Evolutionary conservation across 2,329 filamentous ascomycete genomes (phyloP).

Genomic region (Claviceps sp.): DNA sequence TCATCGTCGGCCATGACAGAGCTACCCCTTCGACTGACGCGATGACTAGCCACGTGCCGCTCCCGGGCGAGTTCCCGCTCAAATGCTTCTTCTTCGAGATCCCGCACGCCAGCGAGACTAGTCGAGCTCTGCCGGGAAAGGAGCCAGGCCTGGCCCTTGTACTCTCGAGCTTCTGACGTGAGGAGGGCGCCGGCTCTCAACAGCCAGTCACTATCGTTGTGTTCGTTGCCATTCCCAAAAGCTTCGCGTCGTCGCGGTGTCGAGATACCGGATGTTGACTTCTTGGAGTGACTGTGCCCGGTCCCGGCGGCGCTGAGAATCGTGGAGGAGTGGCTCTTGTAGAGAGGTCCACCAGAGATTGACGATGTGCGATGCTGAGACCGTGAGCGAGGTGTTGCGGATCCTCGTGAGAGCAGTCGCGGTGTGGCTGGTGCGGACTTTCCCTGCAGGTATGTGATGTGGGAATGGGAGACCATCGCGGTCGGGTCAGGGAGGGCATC

Average conservation of each 20-base stretch:
- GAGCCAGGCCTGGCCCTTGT: conserved; percentile 57
- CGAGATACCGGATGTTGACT: conserved; percentile 16
- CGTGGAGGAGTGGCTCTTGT: conserved; percentile 51
- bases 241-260: conserved; percentile 22
- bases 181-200: conserved; percentile 49
- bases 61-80: conserved; percentile 39
- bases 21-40: conserved; percentile 34
- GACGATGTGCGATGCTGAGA: conserved; percentile 30
- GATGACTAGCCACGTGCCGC: conserved; percentile 34
- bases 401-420: conserved; percentile 42
- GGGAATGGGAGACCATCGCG: conserved; percentile 14
- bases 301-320: conserved; percentile 27
- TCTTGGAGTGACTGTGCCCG: conserved; percentile 4
- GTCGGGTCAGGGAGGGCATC: conserved; percentile 30
- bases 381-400: conserved; percentile 35
- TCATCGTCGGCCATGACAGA: conserved; percentile 24
- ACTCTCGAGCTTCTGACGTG: conserved; percentile 48
- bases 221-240: conserved; percentile 20
- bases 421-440: conserved; percentile 53
- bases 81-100: conserved; percentile 39
- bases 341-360: conserved; percentile 23
- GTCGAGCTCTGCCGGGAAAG: conserved; percentile 52
- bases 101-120: conserved; percentile 38
- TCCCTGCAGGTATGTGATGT: conserved; percentile 43
- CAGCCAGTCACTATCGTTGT: conserved; percentile 49